Base-by-base conservation (phyloP, 1,284 basidiomycete species). In the Schizophyllum commune region DNA sequence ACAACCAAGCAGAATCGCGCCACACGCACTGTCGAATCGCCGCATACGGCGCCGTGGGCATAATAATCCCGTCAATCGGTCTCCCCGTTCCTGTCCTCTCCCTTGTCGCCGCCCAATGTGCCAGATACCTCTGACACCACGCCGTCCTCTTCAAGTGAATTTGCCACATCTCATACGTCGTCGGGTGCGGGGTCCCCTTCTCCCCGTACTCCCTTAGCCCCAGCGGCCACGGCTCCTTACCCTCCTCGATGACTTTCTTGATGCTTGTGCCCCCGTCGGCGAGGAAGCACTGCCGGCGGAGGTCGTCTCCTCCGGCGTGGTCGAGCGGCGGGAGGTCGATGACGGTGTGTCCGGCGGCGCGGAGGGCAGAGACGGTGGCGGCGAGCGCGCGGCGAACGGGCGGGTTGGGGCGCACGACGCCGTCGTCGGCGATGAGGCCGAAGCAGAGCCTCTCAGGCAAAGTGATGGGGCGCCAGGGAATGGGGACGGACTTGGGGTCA, bases 321-420 rank as follows among this genome's bases (percentile, higher is more conserved):
- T 47, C 39, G 13, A 32, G 4, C 17, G 56, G 32, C 22, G 56
- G n/a, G n/a, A 5, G 59, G 32, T 17, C 21, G 65, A 56, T 59
- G 84, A 85, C 83, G 68, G 79, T 78, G 69, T 94, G 90, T 0
- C 91, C 91, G 6, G 85, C 86, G 3, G 74, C 77, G 34, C 81
- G 66, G 22, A 94, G 74, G 0, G 88, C 85, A 1, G 75, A 71
- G 68, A 83, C 83, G 0, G 81, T 79, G 61, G 76, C 77, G 65
- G 83, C 75, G 52, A 94, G 72, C 0, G 84, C 91, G 39, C 91
- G 77, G 17, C 69, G 73, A 19, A 93, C 73, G 0, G 92, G 89
- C 0, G 92, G 91, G 62, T 88, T 84, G 1, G 92, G 91, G n/a
- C 75, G 69, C 9, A 83, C 73, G 11, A 81, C 63, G 0, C 83